Conservation (phyloP, 345 rosid genomes). For the Excoecaria agallocha region DNA sequence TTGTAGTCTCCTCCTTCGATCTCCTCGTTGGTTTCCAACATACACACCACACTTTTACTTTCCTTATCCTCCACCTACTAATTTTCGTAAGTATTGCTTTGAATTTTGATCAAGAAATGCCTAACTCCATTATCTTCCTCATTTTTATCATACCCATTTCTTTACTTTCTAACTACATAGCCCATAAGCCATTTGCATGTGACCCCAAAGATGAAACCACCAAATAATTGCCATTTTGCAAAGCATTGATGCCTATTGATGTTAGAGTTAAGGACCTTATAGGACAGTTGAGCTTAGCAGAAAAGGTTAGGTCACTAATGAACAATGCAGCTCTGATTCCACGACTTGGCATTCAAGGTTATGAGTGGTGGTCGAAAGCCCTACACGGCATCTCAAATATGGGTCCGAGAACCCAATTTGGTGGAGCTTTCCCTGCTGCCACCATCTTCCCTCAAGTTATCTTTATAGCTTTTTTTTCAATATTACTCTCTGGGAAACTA, state of each 20-base stretch:
- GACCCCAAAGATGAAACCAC: conserved; percentile 12
- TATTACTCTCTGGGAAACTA: conserved; percentile 23
- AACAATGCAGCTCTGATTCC: conserved; percentile 22
- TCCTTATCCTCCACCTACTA: too few species aligned
- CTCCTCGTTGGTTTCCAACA: too few species aligned
- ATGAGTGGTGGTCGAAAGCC: conserved; percentile 35
- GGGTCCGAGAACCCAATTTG: conserved; percentile 28
- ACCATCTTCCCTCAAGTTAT: conserved; percentile 34
- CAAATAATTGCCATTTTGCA: conserved; percentile 19
- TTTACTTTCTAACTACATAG: background rate
- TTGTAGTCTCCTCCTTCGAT: too few species aligned
- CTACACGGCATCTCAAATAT: conserved; percentile 29
- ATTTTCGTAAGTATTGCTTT: too few species aligned
- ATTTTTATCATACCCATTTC: background rate
- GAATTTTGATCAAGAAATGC: background rate
- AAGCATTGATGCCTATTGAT: conserved; percentile 13
- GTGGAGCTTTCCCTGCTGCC: conserved; percentile 25
- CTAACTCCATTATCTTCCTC: background rate
- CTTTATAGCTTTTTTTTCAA: conserved; percentile 24
- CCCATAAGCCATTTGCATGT: conserved; percentile 20
- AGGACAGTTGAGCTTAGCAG: conserved; percentile 22
- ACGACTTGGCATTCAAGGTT: conserved; percentile 24
- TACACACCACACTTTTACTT: too few species aligned
- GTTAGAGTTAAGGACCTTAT: conserved; percentile 23
- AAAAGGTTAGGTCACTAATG: conserved; percentile 19